Evolutionary conservation across 768 basidiomycete species (phyloP), one percentile per base, ranked within the genome.

Genomic region (Mycena pura): DNA sequence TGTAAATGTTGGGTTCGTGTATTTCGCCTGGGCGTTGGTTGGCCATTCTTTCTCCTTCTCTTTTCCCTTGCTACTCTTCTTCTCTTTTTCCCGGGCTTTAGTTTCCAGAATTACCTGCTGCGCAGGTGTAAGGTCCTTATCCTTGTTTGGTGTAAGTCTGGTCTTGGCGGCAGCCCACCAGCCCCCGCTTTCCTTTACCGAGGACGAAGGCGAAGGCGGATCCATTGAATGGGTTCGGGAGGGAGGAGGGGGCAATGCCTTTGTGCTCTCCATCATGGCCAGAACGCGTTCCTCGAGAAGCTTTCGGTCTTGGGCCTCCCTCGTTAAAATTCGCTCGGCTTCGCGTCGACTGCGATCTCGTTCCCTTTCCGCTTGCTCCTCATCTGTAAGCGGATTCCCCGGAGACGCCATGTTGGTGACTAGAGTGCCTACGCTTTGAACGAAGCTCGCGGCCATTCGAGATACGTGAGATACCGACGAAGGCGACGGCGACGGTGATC

Each of bases 71-170:
- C 72, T 77, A 52, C 78, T 80, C 65, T 76, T 79, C 69, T 76
- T 75, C 47, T 86, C 86, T 68, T 86, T 88, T 54, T 89, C 85
- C 40, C 84, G 81, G 19, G 83, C 77, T 69, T 93, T 91, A 17
- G 90, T 78, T 8, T 94, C 92, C 57, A 83, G 81, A 46, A 93
- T 87, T 53, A 95, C 81, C 66, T 92, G 91, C 68, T 94, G 92
- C 0, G 93, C 92, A 9, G 92, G 91, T 0, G 93, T 94, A n/a
- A 92, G 84, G 11, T 87, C 87, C 67, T 93, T 94, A 11, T 89
- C 88, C 67, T 93, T 94, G 13, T 89, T 89, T 3, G 92, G 91
- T 1, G 91, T 92, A 10, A 95, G 81, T 65, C 78, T 86, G 65
- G 84, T 85, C 80, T 91, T 93, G 19, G 92, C 86, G 3, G 85